A percentile compares a stretch with the other conserved stretches of the same genome.
phyloP scores from a whole-genome alignment of 169 alveolate species.

The Cryptosporidium sp. region DNA sequence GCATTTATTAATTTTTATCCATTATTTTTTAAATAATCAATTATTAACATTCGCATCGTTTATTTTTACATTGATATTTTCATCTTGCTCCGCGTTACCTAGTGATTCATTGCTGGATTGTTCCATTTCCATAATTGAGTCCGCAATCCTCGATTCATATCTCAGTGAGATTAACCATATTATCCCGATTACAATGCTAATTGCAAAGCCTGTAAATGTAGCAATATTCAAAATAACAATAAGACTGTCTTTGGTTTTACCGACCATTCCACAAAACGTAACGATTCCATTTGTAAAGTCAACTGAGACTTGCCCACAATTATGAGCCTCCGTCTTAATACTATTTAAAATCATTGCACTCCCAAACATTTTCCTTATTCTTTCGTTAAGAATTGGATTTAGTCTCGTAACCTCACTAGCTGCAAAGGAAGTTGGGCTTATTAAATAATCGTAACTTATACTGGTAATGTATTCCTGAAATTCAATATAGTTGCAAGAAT shows the following conservation, averaged over 20 bases:
- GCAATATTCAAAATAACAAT: slow-evolving; percentile 28
- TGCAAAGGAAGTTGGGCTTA: slow-evolving; percentile 30
- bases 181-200: slow-evolving; percentile 44
- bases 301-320: slow-evolving; percentile 69
- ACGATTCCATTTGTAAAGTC: slow-evolving; percentile 60
- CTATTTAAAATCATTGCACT: slow-evolving; percentile 38
- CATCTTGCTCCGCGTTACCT: slow-evolving; percentile 16
- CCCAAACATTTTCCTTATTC: slow-evolving; percentile 58
- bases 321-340: slow-evolving; percentile 37
- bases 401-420: slow-evolving; percentile 12
- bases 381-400: background rate
- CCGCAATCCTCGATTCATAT: slow-evolving; percentile 66
- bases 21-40: background rate
- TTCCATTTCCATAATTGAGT: slow-evolving; percentile 45
- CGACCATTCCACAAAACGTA: slow-evolving; percentile 59
- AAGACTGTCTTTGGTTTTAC: slow-evolving; percentile 23
- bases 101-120: slow-evolving; percentile 41
- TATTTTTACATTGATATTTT: slow-evolving; percentile 3
- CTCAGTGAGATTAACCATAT: slow-evolving; percentile 62
- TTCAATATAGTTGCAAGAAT: slow-evolving; percentile 36
- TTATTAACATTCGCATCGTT: background rate
- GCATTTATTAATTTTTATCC: background rate
- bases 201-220: slow-evolving; percentile 53
- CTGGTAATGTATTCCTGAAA: slow-evolving; percentile 41
- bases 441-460: slow-evolving; percentile 42